These are phyloP conservation scores for Umbelopsis isabellina DNA, from an alignment of 192 early-diverging fungal species.

Conservation along the genomic window DNA sequence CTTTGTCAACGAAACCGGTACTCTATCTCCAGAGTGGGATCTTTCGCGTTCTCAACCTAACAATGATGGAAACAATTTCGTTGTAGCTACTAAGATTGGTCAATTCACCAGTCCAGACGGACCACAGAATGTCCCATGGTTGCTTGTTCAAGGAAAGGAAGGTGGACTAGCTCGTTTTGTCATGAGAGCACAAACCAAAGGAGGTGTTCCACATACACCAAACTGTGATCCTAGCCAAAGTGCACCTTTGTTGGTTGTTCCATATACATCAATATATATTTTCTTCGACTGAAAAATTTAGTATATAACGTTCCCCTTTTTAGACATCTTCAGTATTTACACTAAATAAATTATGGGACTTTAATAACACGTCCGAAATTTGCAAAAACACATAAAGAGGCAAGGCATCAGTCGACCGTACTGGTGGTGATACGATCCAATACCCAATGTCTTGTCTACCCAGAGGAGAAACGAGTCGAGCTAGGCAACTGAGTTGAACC, in stretches of 20 bases:
- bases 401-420: too few relatives aligned
- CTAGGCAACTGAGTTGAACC: too few relatives aligned
- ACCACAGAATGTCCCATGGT: constrained; percentile 10
- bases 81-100: background rate
- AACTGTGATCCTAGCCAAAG: background rate
- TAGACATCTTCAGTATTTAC: too few relatives aligned
- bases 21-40: constrained; percentile 17
- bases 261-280: constrained; percentile 5
- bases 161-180: constrained; percentile 16
- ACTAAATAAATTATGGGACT: too few relatives aligned
- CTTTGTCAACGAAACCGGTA: background rate
- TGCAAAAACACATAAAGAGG: too few relatives aligned
- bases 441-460: too few relatives aligned
- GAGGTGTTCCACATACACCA: constrained; percentile 4
- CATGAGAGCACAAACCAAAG: background rate
- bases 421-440: too few relatives aligned
- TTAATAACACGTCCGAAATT: too few relatives aligned
- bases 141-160: background rate
- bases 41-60: constrained; percentile 4
- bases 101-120: constrained; percentile 10
- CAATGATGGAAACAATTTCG: background rate
- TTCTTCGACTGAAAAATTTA: background rate
- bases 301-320: too few relatives aligned
- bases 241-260: background rate
- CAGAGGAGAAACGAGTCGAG: too few relatives aligned